A percentile compares a stretch with the other conserved stretches of the same genome.
Evolutionary conservation across 768 basidiomycete species (phyloP).

Genomic region (Amanita pseudoporphyria): DNA sequence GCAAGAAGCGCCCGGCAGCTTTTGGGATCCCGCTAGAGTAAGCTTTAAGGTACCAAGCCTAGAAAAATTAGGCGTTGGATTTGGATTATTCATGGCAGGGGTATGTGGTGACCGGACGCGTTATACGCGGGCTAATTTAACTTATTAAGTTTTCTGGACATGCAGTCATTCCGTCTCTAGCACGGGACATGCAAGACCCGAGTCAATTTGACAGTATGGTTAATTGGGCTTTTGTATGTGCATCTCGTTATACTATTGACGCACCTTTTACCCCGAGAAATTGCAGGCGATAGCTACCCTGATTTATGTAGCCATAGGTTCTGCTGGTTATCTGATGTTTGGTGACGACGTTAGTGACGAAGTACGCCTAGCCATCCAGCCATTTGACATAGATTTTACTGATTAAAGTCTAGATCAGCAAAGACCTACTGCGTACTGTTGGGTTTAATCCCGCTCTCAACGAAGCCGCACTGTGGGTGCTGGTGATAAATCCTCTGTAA

Average conservation of each 20-base stretch:
- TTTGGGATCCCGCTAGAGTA: constrained; percentile 70
- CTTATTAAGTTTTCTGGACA: constrained; percentile 73
- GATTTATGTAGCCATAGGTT: constrained; percentile 60
- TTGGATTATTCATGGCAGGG: constrained; percentile 90
- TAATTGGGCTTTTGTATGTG: constrained; percentile 74
- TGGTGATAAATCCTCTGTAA: constrained; percentile 70
- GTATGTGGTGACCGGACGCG: constrained; percentile 29
- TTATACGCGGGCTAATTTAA: not conserved
- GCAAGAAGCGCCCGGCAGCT: constrained; percentile 63
- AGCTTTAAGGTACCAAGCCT: constrained; percentile 41
- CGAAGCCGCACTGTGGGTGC: constrained; percentile 71
- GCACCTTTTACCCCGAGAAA: not conserved
- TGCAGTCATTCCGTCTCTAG: constrained; percentile 83
- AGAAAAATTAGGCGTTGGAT: constrained; percentile 62
- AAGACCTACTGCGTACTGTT: constrained; percentile 62
- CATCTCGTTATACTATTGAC: not conserved
- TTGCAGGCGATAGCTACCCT: constrained; percentile 53
- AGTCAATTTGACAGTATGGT: constrained; percentile 73
- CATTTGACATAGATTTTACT: not conserved
- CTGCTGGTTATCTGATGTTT: constrained; percentile 89
- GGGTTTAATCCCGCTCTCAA: constrained; percentile 71
- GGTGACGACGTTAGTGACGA: constrained; percentile 73
- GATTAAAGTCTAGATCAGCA: constrained; percentile 54
- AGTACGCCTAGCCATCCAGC: constrained; percentile 29
- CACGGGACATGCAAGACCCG: constrained; percentile 83